These are phyloP conservation scores for Neurospora sp. DNA, from an alignment of 2,329 filamentous ascomycete species.

Conservation along the genomic window DNA sequence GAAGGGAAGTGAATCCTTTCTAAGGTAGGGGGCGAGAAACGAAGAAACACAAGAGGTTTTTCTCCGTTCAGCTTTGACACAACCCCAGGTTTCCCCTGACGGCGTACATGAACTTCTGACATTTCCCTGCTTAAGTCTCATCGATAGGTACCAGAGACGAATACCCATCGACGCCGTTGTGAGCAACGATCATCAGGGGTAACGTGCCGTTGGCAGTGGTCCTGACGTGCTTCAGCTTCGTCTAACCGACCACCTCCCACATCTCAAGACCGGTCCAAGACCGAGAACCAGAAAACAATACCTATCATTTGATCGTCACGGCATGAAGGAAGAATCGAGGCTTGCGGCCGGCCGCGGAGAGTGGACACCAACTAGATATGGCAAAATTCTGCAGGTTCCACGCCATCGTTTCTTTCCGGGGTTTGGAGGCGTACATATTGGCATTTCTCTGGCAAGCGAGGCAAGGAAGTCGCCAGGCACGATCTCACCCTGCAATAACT, in stretches of 20 bases:
- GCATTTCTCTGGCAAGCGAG: background rate
- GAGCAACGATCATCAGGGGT: background rate
- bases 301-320: background rate
- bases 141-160: background rate
- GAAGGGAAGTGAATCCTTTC: too few species aligned
- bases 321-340: background rate
- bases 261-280: background rate
- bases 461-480: background rate
- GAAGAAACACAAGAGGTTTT: too few species aligned
- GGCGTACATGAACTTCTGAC: too few species aligned
- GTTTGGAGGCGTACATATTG: background rate
- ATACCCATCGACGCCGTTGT: background rate
- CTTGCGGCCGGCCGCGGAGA: background rate
- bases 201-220: background rate
- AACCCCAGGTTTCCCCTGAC: too few species aligned
- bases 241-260: background rate
- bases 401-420: background rate
- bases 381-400: background rate
- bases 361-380: background rate
- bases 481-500: background rate
- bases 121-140: too few species aligned
- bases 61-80: too few species aligned
- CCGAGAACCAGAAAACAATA: background rate
- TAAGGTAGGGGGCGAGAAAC: too few species aligned
- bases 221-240: background rate